Percentiles rank a stretch among this genome's conserved stretches.
phyloP scores from a whole-genome alignment of 441 rosid genomes.

The Populus trichocarpa region DNA sequence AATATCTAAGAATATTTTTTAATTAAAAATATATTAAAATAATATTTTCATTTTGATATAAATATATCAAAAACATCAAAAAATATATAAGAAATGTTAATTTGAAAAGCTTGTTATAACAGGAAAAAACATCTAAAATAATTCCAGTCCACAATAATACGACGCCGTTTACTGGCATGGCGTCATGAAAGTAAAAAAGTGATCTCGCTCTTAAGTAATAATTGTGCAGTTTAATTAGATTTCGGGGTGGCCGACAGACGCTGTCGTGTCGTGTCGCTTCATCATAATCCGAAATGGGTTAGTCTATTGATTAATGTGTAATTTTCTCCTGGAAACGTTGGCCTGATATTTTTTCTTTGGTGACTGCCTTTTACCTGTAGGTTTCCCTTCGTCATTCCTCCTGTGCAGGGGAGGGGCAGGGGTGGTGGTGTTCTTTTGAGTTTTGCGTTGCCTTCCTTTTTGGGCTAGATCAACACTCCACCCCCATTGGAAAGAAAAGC shows the following conservation, averaged over 20 bases:
- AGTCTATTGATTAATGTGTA: neutral
- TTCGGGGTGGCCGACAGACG: slow-evolving; percentile 8
- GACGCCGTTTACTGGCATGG: no score
- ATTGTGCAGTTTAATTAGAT: neutral
- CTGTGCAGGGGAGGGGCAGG: neutral
- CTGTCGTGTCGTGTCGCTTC: slow-evolving; percentile 24
- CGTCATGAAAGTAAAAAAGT: no score
- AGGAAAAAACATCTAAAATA: no score
- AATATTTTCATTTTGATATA: no score
- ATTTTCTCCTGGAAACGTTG: neutral
- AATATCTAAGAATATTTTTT: no score
- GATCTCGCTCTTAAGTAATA: no score
- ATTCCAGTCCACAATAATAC: no score
- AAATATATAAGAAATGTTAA: no score
- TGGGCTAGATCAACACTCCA: neutral
- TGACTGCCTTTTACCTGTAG: neutral
- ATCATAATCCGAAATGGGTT: neutral
- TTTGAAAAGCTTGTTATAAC: no score
- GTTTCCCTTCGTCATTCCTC: neutral
- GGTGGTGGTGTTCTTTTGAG: neutral
- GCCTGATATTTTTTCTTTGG: neutral
- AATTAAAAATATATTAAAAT: no score
- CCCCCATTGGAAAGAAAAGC: neutral
- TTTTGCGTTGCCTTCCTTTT: neutral
- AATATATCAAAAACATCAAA: no score